A percentile compares a stretch with the other conserved stretches of the same genome.
phyloP scores from a whole-genome alignment of 2,329 filamentous ascomycete genomes.

The Epichloe sp. region DNA sequence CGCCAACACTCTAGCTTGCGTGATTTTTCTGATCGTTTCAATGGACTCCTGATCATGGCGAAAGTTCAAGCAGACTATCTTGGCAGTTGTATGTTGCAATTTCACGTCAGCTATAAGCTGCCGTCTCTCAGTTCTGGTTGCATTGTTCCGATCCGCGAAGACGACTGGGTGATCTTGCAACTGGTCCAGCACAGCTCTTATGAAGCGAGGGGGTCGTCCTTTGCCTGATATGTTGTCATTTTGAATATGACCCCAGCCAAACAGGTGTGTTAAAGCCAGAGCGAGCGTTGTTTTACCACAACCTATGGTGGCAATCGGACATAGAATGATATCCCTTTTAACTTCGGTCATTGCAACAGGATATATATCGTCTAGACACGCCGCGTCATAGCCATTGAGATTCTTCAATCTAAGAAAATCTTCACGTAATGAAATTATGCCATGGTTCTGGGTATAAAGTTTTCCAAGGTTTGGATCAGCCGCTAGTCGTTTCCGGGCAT shows the following conservation, averaged over 20 bases:
- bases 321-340: constrained; percentile 60
- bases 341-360: constrained; percentile 38
- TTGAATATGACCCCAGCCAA: constrained; percentile 85
- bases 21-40: constrained; percentile 59
- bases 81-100: constrained; percentile 46
- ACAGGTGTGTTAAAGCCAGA: constrained; percentile 66
- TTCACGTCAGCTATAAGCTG: constrained; percentile 75
- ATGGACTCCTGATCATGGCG: constrained; percentile 69
- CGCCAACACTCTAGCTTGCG: constrained; percentile 63
- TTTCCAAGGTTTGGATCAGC: constrained; percentile 54
- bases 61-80: constrained; percentile 78
- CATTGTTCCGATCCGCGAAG: constrained; percentile 89
- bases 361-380: constrained; percentile 52
- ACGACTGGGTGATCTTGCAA: constrained; percentile 58
- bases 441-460: constrained; percentile 75
- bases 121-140: constrained; percentile 72
- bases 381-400: constrained; percentile 78
- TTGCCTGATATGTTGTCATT: constrained; percentile 90
- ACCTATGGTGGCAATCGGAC: constrained; percentile 83
- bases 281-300: constrained; percentile 95
- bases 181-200: constrained; percentile 51
- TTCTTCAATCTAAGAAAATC: constrained; percentile 78
- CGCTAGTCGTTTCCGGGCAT: constrained; percentile 60
- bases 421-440: constrained; percentile 82
- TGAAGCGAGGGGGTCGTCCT: constrained; percentile 68